Conservation (phyloP, 345 rosid species). For the Lepidium didymum region DNA sequence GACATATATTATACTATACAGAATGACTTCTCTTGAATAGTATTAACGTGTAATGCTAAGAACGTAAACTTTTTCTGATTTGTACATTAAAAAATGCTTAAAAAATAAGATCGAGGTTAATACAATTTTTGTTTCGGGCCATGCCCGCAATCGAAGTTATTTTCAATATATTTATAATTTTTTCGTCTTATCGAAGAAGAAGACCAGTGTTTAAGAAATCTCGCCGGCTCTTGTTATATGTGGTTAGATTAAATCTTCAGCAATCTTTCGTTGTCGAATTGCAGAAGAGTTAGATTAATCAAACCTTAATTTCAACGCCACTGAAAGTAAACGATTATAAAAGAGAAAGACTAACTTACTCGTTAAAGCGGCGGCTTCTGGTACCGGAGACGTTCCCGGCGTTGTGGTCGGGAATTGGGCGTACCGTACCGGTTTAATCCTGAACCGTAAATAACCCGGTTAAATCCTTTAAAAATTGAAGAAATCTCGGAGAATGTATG, state of each 20-base stretch:
- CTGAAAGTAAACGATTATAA: not conserved
- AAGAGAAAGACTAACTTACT: not conserved
- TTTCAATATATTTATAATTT: not conserved
- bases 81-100: no score
- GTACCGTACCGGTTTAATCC: not conserved
- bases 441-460: not conserved
- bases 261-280: not conserved
- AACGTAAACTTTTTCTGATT: no score
- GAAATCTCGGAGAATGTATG: not conserved
- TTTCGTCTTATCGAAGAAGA: slow-evolving; percentile 1
- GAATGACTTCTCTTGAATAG: no score
- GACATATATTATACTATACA: no score
- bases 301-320: not conserved
- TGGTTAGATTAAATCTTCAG: not conserved
- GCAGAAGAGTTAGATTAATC: not conserved
- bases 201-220: slow-evolving; percentile 6
- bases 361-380: not conserved
- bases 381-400: not conserved
- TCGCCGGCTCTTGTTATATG: not conserved
- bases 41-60: no score
- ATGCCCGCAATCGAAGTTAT: no score
- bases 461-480: not conserved
- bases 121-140: no score
- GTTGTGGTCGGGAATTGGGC: not conserved
- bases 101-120: no score